phyloP scores from a whole-genome alignment of 2,329 filamentous ascomycete genomes.

The Myriangium duriaei region DNA sequence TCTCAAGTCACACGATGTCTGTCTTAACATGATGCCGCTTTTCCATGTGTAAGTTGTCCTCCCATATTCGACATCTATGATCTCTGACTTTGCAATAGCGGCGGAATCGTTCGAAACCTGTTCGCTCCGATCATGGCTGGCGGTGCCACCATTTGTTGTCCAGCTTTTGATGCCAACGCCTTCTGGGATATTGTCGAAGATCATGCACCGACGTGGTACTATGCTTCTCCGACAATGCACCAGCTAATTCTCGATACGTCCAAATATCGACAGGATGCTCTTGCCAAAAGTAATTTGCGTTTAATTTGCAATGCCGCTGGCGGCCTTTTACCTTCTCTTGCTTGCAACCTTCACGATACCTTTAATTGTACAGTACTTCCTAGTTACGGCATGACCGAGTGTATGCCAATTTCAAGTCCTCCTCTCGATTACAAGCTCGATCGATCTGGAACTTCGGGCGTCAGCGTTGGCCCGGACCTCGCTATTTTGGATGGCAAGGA shows the following conservation, averaged over 20 bases:
- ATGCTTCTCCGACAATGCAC: constrained; percentile 47
- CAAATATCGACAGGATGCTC: constrained; percentile 26
- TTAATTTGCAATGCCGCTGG: constrained; percentile 46
- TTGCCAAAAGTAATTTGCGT: constrained; percentile 34
- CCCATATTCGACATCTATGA: neutral
- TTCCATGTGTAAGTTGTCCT: constrained; percentile 39
- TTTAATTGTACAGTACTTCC: constrained; percentile 42
- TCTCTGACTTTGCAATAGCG: constrained; percentile 16
- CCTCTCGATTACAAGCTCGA: constrained; percentile 41
- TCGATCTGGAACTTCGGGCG: constrained; percentile 41
- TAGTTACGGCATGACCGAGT: constrained; percentile 49
- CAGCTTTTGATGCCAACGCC: constrained; percentile 41
- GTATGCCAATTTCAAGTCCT: constrained; percentile 46
- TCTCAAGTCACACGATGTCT: constrained; percentile 35
- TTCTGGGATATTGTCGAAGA: constrained; percentile 44
- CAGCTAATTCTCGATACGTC: constrained; percentile 40
- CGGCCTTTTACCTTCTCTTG: constrained; percentile 40
- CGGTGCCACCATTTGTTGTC: constrained; percentile 42
- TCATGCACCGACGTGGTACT: constrained; percentile 43
- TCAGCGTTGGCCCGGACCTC: constrained; percentile 40
- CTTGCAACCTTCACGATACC: constrained; percentile 35
- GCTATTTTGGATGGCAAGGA: constrained; percentile 36
- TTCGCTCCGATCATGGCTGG: constrained; percentile 43
- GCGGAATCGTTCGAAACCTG: constrained; percentile 42
- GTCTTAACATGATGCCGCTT: constrained; percentile 48